Base-by-base conservation (phyloP, 75 land plant species). In the Pinus tabuliformis region DNA sequence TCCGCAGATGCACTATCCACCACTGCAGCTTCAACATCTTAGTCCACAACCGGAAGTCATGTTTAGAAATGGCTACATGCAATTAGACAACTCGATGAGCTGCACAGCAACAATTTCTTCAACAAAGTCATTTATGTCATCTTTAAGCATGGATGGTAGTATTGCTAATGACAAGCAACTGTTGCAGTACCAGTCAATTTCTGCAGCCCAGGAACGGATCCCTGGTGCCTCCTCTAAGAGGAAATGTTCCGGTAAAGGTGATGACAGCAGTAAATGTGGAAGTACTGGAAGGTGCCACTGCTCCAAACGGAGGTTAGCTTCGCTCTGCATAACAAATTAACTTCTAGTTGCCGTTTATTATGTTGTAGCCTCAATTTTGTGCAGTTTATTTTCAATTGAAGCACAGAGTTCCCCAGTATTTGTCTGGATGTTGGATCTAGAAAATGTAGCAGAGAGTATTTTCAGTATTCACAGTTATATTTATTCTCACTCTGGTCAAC, bases 81-180 rank as follows among this genome's bases (percentile, higher is more conserved):
- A 85, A 57, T 86, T 90, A 64, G 96, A 94, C 74, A 83, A 85
- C 57, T 87, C 97, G 6, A 45, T 82, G n/a, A 94, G 87, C 75
- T 92, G 93, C 74, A 89, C 89, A 4, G 90, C 89, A 5, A 86
- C 92, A 14, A 79, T 81, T 80, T 90, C 97, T 14, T 81, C 95
- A 0, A 80, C 91, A 1, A 81, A 87, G n/a, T 89, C 89, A 24
- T 89, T 91, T 28, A 76, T 90, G 0, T 95, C 98, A 12, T 90
- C 96, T 18, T 75, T 93, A 66, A 95, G 93, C 72, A 76, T 93
- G 79, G 96, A 89, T 74, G 91, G 91, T 1, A 87, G 90, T 80
- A 80, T 76, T 59, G 79, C 87, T 49, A 88, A 82, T 81, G 83
- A 85, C 80, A 77, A 79, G 81, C 56, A 90, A 72, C 62, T 72